Evolutionary conservation across 148 eudicot species (phyloP).

Genomic region (Rhododendron simsii): DNA sequence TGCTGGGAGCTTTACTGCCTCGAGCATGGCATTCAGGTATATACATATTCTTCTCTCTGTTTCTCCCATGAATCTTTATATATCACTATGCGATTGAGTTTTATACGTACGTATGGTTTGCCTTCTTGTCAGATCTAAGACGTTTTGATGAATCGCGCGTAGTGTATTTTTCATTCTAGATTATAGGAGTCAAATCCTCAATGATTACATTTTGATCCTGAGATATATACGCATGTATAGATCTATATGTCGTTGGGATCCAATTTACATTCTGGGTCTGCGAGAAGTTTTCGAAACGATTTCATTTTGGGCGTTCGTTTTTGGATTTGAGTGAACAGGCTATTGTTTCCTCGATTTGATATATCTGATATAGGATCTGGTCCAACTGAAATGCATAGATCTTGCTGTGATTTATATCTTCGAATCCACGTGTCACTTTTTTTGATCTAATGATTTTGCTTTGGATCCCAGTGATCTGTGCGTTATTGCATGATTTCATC

Average conservation of each 20-base stretch:
- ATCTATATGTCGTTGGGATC: neutral
- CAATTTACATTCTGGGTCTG: neutral
- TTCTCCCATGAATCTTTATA: neutral
- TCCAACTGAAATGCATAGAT: neutral
- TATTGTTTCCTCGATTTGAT: neutral
- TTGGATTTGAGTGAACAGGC: neutral
- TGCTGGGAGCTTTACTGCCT: slow-evolving; percentile 34
- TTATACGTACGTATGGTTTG: slow-evolving; percentile 17
- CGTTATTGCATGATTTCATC: neutral
- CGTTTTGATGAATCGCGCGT: slow-evolving; percentile 11
- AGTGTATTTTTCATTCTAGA: slow-evolving; percentile 9
- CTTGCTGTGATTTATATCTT: neutral
- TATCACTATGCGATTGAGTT: neutral
- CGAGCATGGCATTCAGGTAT: slow-evolving; percentile 30
- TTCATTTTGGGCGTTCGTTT: neutral
- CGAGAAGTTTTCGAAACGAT: neutral
- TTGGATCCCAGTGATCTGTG: neutral
- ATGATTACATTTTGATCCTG: neutral
- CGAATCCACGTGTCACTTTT: neutral
- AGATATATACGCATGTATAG: neutral
- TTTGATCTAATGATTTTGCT: neutral
- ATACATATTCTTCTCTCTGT: neutral
- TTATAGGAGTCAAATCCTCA: neutral
- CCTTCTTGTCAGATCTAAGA: neutral
- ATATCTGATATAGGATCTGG: neutral